Conservation (phyloP, 2,329 filamentous ascomycete species). For the Aplosporella prunicola region DNA sequence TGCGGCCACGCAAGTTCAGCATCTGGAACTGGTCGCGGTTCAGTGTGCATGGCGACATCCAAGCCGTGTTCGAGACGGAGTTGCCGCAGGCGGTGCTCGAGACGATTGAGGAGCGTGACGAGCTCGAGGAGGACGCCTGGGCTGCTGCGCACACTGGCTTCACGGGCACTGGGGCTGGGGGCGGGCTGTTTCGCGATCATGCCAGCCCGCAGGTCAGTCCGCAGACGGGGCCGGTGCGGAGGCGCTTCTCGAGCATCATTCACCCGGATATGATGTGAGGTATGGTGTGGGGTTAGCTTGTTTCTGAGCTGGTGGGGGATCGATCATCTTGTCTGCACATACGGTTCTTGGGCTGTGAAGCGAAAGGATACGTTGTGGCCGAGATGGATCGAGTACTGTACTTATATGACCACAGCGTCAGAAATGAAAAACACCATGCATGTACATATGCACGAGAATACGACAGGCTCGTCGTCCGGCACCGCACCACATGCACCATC, state of each 20-base stretch:
- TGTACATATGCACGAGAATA: too few species aligned
- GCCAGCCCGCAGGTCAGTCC: conserved; percentile 4
- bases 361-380: too few species aligned
- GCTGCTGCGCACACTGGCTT: conserved; percentile 4
- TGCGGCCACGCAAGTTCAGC: conserved; percentile 32
- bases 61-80: conserved; percentile 62
- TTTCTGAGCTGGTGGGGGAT: too few species aligned
- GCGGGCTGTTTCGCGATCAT: neutral
- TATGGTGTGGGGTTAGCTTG: too few species aligned
- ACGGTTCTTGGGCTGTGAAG: too few species aligned
- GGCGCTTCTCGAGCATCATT: conserved; percentile 8
- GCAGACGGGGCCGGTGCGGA: conserved; percentile 1
- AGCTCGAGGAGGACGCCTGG: conserved; percentile 32
- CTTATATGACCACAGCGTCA: too few species aligned
- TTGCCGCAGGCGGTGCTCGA: conserved; percentile 49
- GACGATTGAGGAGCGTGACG: conserved; percentile 41
- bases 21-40: conserved; percentile 63
- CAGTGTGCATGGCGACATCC: conserved; percentile 61
- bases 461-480: too few species aligned
- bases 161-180: neutral
- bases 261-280: neutral
- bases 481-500: too few species aligned
- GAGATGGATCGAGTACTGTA: too few species aligned
- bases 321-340: too few species aligned
- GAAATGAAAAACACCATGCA: too few species aligned